Base-by-base conservation (phyloP, 2,329 filamentous ascomycete genomes). In the Monosporascus cannonballus region DNA sequence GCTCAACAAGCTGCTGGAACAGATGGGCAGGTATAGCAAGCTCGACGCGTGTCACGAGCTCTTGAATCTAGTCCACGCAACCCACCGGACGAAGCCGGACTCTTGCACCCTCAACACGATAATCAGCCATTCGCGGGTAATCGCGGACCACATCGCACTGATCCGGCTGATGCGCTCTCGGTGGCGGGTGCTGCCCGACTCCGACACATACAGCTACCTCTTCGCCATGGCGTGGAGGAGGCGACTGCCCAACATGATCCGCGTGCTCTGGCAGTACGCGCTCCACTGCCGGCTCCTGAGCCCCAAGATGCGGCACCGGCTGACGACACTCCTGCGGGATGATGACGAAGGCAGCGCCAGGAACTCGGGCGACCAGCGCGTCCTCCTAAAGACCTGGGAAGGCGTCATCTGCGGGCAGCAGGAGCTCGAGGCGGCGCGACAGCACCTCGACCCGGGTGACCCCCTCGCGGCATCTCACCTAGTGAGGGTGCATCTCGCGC, bases 221-320 rank as follows among this genome's bases (percentile, higher is more conserved):
- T 67, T 66, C 37, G 48, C 53, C 41, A 49, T 49, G 2, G 61
- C 62, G 18, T 67, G 66, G 64, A 56, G 38, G 27, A 56, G 48
- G 20, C 54, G 60, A 5, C 55, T 54, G 47, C 65, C 66, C 22
- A 69, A 69, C 46, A 59, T 63, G 61, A 57, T 68, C 38, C 59
- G 62, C 27, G 64, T 69, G 3, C 49, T 67, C 38, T 68, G 61
- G 61, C 62, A 61, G 44, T 68, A 68, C 51, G 54, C 57, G 7
- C 57, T 45, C n/a, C 57, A 62, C 25, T 49, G 53, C 2, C 49
- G 46, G 15, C 37, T 42, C 25, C 56, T 58, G 4, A 55, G 27
- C 18, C 49, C 54, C 11, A 56, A 58, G 27, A 62, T 66, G 59
- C 56, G 60, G n/a, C 44, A 56, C 27, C 47, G n/a, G 7, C 49